Percentiles rank a stretch among this genome's conserved stretches.
phyloP scores from a whole-genome alignment of 2,329 filamentous ascomycete species.

The Penicillium italicum region DNA sequence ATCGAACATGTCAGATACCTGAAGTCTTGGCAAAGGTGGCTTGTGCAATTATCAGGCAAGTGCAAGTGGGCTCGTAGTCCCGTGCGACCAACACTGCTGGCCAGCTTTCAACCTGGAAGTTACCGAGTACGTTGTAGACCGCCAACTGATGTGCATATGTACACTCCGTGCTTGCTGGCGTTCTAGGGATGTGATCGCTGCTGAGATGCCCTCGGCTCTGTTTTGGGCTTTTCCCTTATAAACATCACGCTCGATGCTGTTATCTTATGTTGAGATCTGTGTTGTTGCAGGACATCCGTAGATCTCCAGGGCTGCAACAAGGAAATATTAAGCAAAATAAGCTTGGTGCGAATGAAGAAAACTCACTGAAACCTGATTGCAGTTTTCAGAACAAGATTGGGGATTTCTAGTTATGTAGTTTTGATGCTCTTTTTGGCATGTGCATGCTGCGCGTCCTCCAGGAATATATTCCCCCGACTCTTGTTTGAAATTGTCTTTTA shows the following conservation, averaged over 20 bases:
- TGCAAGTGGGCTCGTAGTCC: conserved; percentile 17
- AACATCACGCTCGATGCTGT: not conserved
- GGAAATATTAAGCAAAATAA: too few species aligned
- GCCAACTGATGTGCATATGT: not conserved
- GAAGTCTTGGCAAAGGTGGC: conserved; percentile 12
- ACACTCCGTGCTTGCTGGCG: not conserved
- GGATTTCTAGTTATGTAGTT: too few species aligned
- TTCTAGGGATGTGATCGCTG: not conserved
- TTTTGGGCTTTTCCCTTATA: not conserved
- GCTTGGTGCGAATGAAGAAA: too few species aligned
- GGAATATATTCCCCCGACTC: not conserved
- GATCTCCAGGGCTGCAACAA: not conserved
- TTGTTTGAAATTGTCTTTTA: not conserved
- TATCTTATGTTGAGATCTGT: not conserved
- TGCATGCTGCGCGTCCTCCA: not conserved
- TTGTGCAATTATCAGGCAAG: conserved; percentile 12
- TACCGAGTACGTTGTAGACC: not conserved
- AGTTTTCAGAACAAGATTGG: not conserved
- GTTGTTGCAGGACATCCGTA: not conserved
- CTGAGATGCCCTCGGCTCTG: not conserved
- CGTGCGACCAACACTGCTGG: conserved; percentile 18
- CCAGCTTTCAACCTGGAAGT: not conserved
- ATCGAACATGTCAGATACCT: conserved; percentile 3
- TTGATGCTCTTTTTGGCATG: too few species aligned
- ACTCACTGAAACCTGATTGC: too few species aligned